A percentile compares a stretch with the other conserved stretches of the same genome.
Conservation (phyloP, 2,329 filamentous ascomycete genomes). For the Pyrenochaeta sp. region DNA sequence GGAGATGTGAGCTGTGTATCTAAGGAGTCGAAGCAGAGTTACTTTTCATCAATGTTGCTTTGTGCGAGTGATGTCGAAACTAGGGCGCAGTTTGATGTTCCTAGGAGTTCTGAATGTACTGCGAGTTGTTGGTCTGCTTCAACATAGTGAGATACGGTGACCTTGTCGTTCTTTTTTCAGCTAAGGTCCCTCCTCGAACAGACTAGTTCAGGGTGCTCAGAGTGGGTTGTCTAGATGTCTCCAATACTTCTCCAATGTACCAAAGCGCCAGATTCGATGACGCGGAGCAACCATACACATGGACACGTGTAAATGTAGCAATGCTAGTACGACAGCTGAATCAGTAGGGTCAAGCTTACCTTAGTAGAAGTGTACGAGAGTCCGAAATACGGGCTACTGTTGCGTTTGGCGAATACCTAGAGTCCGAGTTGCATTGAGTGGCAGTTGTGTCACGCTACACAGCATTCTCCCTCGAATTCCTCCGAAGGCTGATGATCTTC, state of each 20-base stretch:
- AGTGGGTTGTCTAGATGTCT: neutral
- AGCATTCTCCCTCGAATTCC: slow-evolving; percentile 4
- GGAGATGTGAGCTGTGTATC: neutral
- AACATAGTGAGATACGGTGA: neutral
- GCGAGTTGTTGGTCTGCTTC: neutral
- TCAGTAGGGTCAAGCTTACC: slow-evolving; percentile 2
- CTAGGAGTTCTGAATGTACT: neutral
- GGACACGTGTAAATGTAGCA: slow-evolving; percentile 13
- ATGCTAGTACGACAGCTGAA: slow-evolving; percentile 2
- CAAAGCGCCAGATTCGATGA: slow-evolving; percentile 6
- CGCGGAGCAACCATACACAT: slow-evolving; percentile 9
- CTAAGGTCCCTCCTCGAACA: neutral
- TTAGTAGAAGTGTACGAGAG: neutral
- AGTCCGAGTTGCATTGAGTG: neutral
- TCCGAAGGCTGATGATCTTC: slow-evolving; percentile 7
- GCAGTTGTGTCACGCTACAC: slow-evolving; percentile 11
- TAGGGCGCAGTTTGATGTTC: neutral
- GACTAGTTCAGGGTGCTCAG: neutral
- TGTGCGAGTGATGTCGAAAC: neutral
- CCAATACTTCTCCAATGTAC: neutral
- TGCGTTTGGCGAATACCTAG: neutral
- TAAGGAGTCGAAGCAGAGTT: neutral
- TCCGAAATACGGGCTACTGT: slow-evolving; percentile 6
- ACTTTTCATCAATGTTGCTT: neutral
- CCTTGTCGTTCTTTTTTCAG: too few relatives aligned